Conservation (phyloP, 2,329 filamentous ascomycete genomes). For the Lachnum nothofagi region DNA sequence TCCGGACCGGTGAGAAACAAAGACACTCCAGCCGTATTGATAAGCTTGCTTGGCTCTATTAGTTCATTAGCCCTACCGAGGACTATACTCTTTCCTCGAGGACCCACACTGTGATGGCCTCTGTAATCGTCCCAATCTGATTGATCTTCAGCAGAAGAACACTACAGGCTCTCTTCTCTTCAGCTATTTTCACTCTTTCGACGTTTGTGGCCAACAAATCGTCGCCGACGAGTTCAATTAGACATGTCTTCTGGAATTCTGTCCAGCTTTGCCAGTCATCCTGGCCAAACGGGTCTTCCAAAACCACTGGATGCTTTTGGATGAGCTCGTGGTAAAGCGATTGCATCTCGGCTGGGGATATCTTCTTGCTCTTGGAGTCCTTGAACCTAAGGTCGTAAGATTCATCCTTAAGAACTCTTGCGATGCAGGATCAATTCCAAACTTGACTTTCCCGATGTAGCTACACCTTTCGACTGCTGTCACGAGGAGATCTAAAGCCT, state of each 20-base stretch:
- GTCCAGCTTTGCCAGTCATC: slow-evolving; percentile 37
- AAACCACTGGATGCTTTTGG: slow-evolving; percentile 35
- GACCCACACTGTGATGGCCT: slow-evolving; percentile 37
- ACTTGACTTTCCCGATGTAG: slow-evolving; percentile 34
- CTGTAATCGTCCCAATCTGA: slow-evolving; percentile 40
- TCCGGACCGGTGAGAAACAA: slow-evolving; percentile 39
- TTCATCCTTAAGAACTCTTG: slow-evolving; percentile 35
- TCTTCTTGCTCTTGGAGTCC: slow-evolving; percentile 20
- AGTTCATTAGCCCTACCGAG: neutral
- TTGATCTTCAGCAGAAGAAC: slow-evolving; percentile 40
- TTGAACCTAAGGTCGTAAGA: slow-evolving; percentile 39
- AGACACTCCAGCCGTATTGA: slow-evolving; percentile 34
- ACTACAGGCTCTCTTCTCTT: slow-evolving; percentile 38
- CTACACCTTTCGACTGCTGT: slow-evolving; percentile 28
- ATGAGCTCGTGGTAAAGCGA: slow-evolving; percentile 33
- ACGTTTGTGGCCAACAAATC: slow-evolving; percentile 39
- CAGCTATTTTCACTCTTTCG: slow-evolving; percentile 31
- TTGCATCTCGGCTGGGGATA: slow-evolving; percentile 28
- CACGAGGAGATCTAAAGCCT: slow-evolving; percentile 34
- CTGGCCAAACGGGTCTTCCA: slow-evolving; percentile 40
- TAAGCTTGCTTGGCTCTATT: slow-evolving; percentile 5
- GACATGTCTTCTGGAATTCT: slow-evolving; percentile 32
- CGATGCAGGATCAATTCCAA: slow-evolving; percentile 39
- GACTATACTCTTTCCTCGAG: neutral
- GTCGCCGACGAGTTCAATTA: slow-evolving; percentile 38